A percentile compares a stretch with the other conserved stretches of the same genome.
Evolutionary conservation across 345 rosid species (phyloP).

Genomic region (Corchorus olitorius): DNA sequence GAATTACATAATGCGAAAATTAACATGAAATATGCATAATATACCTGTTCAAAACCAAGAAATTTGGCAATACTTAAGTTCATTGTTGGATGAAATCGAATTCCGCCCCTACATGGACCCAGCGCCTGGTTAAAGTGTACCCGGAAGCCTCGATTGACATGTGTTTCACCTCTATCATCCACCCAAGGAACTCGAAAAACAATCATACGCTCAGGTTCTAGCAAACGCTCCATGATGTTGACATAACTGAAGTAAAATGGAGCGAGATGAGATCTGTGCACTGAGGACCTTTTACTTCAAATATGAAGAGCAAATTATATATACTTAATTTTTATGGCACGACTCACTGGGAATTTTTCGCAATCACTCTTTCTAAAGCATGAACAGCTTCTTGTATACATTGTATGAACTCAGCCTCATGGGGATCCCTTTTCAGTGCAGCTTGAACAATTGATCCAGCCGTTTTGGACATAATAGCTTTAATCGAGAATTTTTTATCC

Average conservation of each 20-base stretch:
- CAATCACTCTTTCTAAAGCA: slow-evolving; percentile 98
- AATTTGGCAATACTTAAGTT: slow-evolving; percentile 88
- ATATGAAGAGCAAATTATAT: slow-evolving; percentile 30
- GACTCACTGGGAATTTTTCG: slow-evolving; percentile 95
- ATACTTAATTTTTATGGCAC: slow-evolving; percentile 19
- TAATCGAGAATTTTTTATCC: slow-evolving; percentile 34
- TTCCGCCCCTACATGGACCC: slow-evolving; percentile 98
- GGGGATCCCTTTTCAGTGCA: slow-evolving; percentile 89
- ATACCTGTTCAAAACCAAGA: slow-evolving; percentile 96
- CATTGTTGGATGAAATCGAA: slow-evolving; percentile 92
- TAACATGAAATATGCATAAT: slow-evolving; percentile 20
- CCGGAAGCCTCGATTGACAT: slow-evolving; percentile 93
- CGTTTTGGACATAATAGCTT: slow-evolving; percentile 98
- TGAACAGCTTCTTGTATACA: slow-evolving; percentile 94
- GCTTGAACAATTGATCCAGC: slow-evolving; percentile 98
- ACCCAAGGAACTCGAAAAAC: slow-evolving; percentile 96
- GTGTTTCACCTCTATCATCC: slow-evolving; percentile 98
- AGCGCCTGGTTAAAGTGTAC: slow-evolving; percentile 94
- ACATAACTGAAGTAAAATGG: slow-evolving; percentile 67
- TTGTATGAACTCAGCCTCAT: slow-evolving; percentile 92
- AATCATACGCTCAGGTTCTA: slow-evolving; percentile 95
- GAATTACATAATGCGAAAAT: slow-evolving; percentile 12
- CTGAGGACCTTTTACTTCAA: slow-evolving; percentile 20
- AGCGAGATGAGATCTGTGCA: slow-evolving; percentile 26
- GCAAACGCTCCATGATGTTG: slow-evolving; percentile 89